Conservation (phyloP, 352 stramenopile genomes). For the Pythium guiyangense region DNA sequence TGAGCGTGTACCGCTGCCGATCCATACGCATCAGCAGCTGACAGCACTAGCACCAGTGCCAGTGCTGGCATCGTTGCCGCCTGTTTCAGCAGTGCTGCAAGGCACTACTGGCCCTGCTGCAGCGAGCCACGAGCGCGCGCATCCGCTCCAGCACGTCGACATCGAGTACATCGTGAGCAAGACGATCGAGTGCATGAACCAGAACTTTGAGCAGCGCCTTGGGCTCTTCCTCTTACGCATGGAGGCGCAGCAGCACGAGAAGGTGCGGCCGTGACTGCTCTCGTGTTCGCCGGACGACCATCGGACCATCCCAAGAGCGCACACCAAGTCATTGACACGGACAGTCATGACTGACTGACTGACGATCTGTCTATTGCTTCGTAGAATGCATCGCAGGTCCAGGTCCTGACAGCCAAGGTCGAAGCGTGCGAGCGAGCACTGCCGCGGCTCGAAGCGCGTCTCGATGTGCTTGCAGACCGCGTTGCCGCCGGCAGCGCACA, state of each 20-base stretch:
- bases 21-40: neutral
- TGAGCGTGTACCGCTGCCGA: no score
- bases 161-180: constrained; percentile 63
- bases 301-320: no score
- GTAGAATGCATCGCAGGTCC: constrained; percentile 41
- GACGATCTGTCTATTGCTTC: no score
- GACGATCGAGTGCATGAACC: constrained; percentile 64
- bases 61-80: no score
- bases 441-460: constrained; percentile 46
- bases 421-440: constrained; percentile 57
- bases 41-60: no score
- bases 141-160: constrained; percentile 30
- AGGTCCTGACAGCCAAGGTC: constrained; percentile 51
- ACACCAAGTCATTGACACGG: no score
- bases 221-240: constrained; percentile 48
- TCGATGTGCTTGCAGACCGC: constrained; percentile 57
- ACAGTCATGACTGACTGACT: neutral
- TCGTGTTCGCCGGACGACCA: no score
- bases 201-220: constrained; percentile 58
- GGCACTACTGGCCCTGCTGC: no score
- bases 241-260: constrained; percentile 58
- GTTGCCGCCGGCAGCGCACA: constrained; percentile 27
- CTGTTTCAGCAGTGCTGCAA: neutral
- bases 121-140: constrained; percentile 5
- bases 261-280: constrained; percentile 16